Evolutionary conservation across 2,329 filamentous ascomycete species (phyloP), one percentile per base, ranked within the genome.

Genomic region (Xylariales sp.): DNA sequence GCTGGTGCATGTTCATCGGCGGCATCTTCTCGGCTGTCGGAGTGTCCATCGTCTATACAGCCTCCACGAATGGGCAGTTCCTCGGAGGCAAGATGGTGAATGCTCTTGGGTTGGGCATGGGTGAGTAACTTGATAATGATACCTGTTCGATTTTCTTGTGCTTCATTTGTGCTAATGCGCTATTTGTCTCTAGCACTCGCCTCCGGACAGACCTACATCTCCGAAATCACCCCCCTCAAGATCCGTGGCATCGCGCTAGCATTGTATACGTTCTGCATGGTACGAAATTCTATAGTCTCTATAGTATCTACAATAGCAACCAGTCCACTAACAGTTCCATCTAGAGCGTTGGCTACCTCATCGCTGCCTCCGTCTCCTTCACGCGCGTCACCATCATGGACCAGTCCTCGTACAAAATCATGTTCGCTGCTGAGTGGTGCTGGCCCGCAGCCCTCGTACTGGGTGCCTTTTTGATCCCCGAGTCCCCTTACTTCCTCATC

Each of bases 21-120:
- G 34, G 34, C 15, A 14, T 37, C 25, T 14, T 29, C 19, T 37
- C 34, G 14, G 25, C 21, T 5, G 34, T 29, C 5, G 34, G 34
- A 12, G 34, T 37, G 13, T 11, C 34, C 25, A 37, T 37, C 18
- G 24, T 29, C 12, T 37, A 29, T 19, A 37, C 34, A 12, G 24
- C 34, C 6, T 21, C 24, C 14, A 6, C 25, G 6, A 37, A 37
- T 29, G 34, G 34, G 8, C 34, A 37, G 15, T 37, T 37, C 15
- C 34, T 37, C 11, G 34, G 34, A n/a, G 34, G 34, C 15, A 37
- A 37, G 34, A 37, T 37, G 34, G 34, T 37, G 20, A 37, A 37
- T 18, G 34, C 34, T 10, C 6, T 20, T 7, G 34, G 34, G 12
- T 25, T 37, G 7, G 34, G 34, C 28, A 37, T 37, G 34, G 34